A percentile compares a stretch with the other conserved stretches of the same genome.
Conservation (phyloP, 768 basidiomycete genomes). For the Mycena epipterygia region DNA sequence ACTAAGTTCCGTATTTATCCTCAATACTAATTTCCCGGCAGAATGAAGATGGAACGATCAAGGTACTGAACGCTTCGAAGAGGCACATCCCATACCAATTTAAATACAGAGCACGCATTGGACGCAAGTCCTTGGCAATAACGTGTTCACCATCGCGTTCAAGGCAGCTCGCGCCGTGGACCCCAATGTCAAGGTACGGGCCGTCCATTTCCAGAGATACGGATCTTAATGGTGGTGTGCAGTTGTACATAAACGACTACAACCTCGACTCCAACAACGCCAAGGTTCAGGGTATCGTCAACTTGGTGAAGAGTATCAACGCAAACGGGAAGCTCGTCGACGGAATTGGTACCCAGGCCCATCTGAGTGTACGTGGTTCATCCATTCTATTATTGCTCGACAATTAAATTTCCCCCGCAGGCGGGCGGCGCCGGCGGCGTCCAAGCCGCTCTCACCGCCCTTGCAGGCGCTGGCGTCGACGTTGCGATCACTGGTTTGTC, state of each 20-base stretch:
- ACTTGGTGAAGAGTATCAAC: constrained; percentile 50
- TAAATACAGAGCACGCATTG: constrained; percentile 25
- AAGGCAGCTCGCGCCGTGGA: constrained; percentile 63
- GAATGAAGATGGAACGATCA: constrained; percentile 31
- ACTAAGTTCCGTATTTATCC: background rate
- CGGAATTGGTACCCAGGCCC: constrained; percentile 64
- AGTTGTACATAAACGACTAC: constrained; percentile 60
- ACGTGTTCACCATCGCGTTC: constrained; percentile 67
- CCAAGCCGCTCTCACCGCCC: constrained; percentile 58
- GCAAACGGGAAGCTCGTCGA: constrained; percentile 57
- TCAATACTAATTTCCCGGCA: background rate
- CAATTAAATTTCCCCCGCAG: constrained; percentile 31
- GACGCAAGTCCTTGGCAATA: constrained; percentile 39
- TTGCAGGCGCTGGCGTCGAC: constrained; percentile 58
- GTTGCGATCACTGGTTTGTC: constrained; percentile 57
- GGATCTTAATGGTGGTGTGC: constrained; percentile 1
- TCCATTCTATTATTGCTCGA: background rate
- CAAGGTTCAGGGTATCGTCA: constrained; percentile 59
- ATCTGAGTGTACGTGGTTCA: constrained; percentile 47
- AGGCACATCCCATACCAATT: background rate
- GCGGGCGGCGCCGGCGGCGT: constrained; percentile 57
- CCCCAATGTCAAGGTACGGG: constrained; percentile 57
- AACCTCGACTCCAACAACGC: constrained; percentile 64
- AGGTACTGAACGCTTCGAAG: constrained; percentile 29
- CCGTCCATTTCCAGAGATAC: background rate